Conservation (phyloP, 1,284 basidiomycete genomes). For the Ustilago sp. region DNA sequence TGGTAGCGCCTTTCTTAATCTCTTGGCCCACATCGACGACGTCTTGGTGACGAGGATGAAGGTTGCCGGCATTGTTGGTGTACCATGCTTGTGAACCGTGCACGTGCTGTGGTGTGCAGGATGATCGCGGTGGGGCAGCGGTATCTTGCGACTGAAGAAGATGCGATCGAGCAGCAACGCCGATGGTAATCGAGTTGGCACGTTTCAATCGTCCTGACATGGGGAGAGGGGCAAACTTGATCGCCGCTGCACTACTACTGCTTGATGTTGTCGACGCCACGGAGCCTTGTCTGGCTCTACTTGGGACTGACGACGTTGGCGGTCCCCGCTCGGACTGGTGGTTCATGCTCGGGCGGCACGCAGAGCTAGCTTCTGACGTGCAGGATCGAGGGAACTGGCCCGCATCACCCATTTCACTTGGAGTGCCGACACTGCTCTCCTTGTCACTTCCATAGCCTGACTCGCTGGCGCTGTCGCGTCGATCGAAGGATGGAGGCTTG, state of each 20-base stretch:
- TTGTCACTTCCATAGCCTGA: slow-evolving; percentile 45
- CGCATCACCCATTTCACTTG: slow-evolving; percentile 28
- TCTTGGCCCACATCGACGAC: slow-evolving; percentile 62
- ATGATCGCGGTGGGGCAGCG: slow-evolving; percentile 32
- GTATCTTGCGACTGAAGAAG: slow-evolving; percentile 62
- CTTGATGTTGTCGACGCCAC: slow-evolving; percentile 35
- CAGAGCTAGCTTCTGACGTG: slow-evolving; percentile 32
- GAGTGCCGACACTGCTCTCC: slow-evolving; percentile 30
- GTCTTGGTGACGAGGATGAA: slow-evolving; percentile 31
- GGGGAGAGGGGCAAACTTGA: slow-evolving; percentile 64
- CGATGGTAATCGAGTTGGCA: slow-evolving; percentile 66
- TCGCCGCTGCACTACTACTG: slow-evolving; percentile 49
- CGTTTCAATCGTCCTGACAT: slow-evolving; percentile 58
- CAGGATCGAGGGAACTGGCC: slow-evolving; percentile 25
- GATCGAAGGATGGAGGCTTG: slow-evolving; percentile 8
- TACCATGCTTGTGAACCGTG: slow-evolving; percentile 51
- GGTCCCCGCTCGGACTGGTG: slow-evolving; percentile 26
- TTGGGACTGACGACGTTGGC: not conserved
- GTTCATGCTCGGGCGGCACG: slow-evolving; percentile 13
- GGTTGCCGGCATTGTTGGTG: slow-evolving; percentile 9
- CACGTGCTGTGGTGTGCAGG: slow-evolving; percentile 33
- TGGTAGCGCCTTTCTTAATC: slow-evolving; percentile 52
- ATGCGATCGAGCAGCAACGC: slow-evolving; percentile 63
- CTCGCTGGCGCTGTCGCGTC: slow-evolving; percentile 31
- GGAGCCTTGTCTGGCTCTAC: slow-evolving; percentile 26